Evolutionary conservation across 2,329 filamentous ascomycete genomes (phyloP).

Genomic region (Curvularia verruculosa): DNA sequence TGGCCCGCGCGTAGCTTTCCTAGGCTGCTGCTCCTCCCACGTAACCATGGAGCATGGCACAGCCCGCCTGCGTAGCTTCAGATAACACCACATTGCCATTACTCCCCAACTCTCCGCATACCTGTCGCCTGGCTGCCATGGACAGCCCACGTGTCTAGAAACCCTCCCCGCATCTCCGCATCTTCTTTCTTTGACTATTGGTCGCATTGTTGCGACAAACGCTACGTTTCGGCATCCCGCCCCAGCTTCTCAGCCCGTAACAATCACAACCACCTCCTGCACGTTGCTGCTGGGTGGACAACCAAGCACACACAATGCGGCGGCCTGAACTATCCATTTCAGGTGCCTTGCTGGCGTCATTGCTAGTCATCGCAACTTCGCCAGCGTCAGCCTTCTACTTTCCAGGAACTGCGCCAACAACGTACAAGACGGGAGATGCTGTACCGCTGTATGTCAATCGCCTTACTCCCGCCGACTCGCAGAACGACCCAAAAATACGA

Average conservation of each 20-base stretch:
- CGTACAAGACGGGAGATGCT: slow-evolving; percentile 78
- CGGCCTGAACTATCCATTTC: slow-evolving; percentile 32
- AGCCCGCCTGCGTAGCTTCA: slow-evolving; percentile 29
- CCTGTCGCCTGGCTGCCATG: slow-evolving; percentile 2
- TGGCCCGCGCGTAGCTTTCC: slow-evolving; percentile 31
- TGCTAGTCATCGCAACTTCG: slow-evolving; percentile 44
- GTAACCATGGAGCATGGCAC: slow-evolving; percentile 31
- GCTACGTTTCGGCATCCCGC: slow-evolving; percentile 22
- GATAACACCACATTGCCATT: slow-evolving; percentile 28
- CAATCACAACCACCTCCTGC: slow-evolving; percentile 7
- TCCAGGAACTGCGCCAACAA: slow-evolving; percentile 91
- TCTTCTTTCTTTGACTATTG: slow-evolving; percentile 5
- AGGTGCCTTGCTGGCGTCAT: slow-evolving; percentile 44
- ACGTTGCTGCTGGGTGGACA: slow-evolving; percentile 7
- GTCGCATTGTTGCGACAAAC: slow-evolving; percentile 13
- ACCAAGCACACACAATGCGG: slow-evolving; percentile 34
- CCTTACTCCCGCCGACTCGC: slow-evolving; percentile 82
- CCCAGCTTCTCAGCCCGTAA: slow-evolving; percentile 16
- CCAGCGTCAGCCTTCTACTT: slow-evolving; percentile 80
- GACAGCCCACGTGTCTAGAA: slow-evolving; percentile 4
- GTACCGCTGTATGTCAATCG: slow-evolving; percentile 93
- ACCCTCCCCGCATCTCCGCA: not conserved
- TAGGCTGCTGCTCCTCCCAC: slow-evolving; percentile 12
- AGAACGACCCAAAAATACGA: slow-evolving; percentile 78
- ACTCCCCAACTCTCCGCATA: slow-evolving; percentile 5